Evolutionary conservation across 306 rosid species (phyloP), one percentile per base, ranked within the genome.

Genomic region (Comarum palustre): DNA sequence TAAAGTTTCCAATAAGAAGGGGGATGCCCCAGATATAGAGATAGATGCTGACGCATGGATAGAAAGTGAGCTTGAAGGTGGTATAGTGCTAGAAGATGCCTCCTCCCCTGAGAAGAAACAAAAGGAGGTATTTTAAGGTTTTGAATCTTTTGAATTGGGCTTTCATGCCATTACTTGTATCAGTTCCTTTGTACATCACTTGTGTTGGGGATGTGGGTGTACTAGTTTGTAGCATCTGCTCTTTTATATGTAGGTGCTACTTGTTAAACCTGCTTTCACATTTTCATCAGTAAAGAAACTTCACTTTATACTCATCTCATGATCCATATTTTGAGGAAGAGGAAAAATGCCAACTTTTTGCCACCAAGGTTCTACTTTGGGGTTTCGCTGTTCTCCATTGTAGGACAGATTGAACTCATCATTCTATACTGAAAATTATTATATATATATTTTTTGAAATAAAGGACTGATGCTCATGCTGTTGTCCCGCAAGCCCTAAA

Each of bases 1-100:
- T n/a, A n/a, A n/a, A n/a, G 78, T 63, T 39, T 32, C 46, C 20
- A 70, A 71, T 32, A 67, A 38, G 68, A 24, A 46, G 15, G 60
- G 65, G 25, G 82, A 60, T 45, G 42, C 71, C 31, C 5, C 42
- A 32, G 69, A 57, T 17, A 52, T 78, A 6, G 90, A 86, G 63
- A 39, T 32, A 17, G 83, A 78, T 34, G 17, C 68, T 32, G 87
- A 86, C 68, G 82, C 82, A 55, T 86, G 85, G 87, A 86, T 86
- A 64, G 85, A 83, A 50, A 80, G 65, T 43, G 87, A 80, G 76
- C 85, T 86, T 46, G 87, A 86, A 78, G 75, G 78, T 15, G 85
- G 87, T 32, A 61, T 85, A 61, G 86, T 79, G 58, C 58, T 76
- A 19, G 71, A 59, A 72, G 32, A 24, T 34, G 58, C 59, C 25